Conservation (phyloP, 257 asterid genomes). For the Solanum sejunctum region DNA sequence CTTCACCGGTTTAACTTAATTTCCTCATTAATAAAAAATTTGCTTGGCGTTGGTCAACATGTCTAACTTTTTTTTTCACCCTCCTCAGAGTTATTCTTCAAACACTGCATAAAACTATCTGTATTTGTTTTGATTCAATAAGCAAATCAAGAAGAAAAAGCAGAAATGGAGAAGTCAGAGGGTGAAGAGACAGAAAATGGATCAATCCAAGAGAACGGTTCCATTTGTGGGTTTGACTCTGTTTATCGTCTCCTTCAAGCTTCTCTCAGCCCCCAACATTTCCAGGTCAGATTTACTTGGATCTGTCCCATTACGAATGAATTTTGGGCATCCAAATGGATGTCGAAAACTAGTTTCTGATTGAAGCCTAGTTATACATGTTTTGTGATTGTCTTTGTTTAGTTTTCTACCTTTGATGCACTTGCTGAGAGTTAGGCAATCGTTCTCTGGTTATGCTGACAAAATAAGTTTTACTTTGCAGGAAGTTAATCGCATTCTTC, state of each 20-base stretch:
- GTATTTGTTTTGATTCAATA: not conserved
- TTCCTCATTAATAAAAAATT: too few relatives aligned
- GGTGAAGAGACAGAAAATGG: conserved; percentile 24
- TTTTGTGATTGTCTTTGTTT: not conserved
- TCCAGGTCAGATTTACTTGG: conserved; percentile 34
- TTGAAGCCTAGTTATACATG: not conserved
- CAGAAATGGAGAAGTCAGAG: conserved; percentile 38
- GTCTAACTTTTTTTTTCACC: too few relatives aligned
- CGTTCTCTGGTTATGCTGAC: not conserved
- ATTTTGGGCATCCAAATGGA: not conserved
- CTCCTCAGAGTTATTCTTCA: too few relatives aligned
- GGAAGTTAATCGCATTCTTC: conserved; percentile 76
- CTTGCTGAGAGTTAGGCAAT: not conserved
- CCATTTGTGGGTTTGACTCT: conserved; percentile 78
- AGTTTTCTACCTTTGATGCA: not conserved
- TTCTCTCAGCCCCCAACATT: conserved; percentile 58
- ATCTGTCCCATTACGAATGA: not conserved
- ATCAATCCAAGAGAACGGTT: conserved; percentile 20
- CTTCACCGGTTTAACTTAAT: too few relatives aligned
- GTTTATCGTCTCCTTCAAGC: conserved; percentile 71
- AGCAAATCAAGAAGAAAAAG: not conserved
- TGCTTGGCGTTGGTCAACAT: too few relatives aligned
- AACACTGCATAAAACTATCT: not conserved
- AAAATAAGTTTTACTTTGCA: conserved; percentile 3
- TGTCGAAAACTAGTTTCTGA: not conserved